Evolutionary conservation across 2,329 filamentous ascomycete species (phyloP).

Genomic region (Trichophyton schoenleinii): DNA sequence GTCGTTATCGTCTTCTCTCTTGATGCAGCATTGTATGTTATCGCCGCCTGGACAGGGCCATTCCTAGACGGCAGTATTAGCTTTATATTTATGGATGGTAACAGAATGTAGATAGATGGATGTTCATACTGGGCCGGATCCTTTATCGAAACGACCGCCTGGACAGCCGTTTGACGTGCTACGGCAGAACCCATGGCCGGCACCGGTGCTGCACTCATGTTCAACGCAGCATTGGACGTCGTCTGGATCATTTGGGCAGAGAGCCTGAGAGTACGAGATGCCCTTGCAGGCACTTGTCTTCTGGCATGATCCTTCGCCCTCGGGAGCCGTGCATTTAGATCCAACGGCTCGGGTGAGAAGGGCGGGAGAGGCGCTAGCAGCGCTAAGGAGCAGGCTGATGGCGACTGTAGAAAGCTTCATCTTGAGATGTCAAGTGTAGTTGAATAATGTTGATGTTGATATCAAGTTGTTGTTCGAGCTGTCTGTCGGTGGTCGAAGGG

Average conservation of each 20-base stretch:
- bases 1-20: not conserved
- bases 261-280: not conserved
- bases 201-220: not conserved
- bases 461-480: not conserved
- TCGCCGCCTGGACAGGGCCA: not conserved
- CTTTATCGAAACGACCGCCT: not conserved
- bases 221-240: constrained; percentile 2
- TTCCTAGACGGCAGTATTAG: not conserved
- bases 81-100: not conserved
- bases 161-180: not conserved
- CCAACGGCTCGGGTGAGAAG: not conserved
- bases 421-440: not conserved
- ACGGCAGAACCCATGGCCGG: not conserved
- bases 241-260: not conserved
- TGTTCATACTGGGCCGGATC: not conserved
- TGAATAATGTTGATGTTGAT: not conserved
- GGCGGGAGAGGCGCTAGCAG: not conserved
- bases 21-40: not conserved
- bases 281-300: not conserved
- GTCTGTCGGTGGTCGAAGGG: not conserved
- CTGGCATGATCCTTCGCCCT: not conserved
- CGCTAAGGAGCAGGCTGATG: not conserved
- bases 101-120: not conserved
- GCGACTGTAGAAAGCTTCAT: not conserved
- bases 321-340: not conserved